Base-by-base conservation (phyloP, 2,329 filamentous ascomycete genomes). In the Aspergillus ustus region DNA sequence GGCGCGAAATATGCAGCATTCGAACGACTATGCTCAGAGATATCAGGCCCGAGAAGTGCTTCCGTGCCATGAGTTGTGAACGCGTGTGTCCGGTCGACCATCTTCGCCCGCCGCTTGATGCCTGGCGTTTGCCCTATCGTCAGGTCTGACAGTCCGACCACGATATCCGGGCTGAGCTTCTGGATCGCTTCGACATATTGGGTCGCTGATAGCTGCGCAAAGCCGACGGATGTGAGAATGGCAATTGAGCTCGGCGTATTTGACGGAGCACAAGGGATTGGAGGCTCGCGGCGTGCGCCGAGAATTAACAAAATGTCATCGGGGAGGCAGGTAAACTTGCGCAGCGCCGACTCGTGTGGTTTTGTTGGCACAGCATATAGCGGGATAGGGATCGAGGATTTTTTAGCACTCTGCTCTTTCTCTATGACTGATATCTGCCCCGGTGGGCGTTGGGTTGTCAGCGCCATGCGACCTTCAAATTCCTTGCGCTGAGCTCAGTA, bases 191-290 rank as follows among this genome's bases (percentile, higher is more conserved):
- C 80, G 37, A 84, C 81, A 78, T 95, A 98, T 57, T 91, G 86
- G 7, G 86, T 82, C 0, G 87, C 86, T 34, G 85, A 84, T 37
- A 98, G 80, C 60, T 85, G 83, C 63, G 87, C 85, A 77, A 96
- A 97, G 31, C 95, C 95, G 1, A 92, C 91, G 0, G 93, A 94
- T 2, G 95, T 97, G 73, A 91, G 88, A 52, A 98, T 84, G 19
- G 90, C 88, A 46, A 98, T 83, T 51, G 88, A 85, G 44, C 85
- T 85, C 64, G 89, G 85, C 8, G 88, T 89, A 73, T 95, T 93
- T 65, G 87, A 81, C 9, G 80, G 75, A 0, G 91, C 91, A 7
- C 89, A 87, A 8, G 84, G 78, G 20, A 97, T 88, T 1, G 92
- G 87, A 1, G 93, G 91, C 52, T 89, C 87, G 34, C 94, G 85